Conservation (phyloP, 352 stramenopile genomes). For the Globisporangium emineosum region DNA sequence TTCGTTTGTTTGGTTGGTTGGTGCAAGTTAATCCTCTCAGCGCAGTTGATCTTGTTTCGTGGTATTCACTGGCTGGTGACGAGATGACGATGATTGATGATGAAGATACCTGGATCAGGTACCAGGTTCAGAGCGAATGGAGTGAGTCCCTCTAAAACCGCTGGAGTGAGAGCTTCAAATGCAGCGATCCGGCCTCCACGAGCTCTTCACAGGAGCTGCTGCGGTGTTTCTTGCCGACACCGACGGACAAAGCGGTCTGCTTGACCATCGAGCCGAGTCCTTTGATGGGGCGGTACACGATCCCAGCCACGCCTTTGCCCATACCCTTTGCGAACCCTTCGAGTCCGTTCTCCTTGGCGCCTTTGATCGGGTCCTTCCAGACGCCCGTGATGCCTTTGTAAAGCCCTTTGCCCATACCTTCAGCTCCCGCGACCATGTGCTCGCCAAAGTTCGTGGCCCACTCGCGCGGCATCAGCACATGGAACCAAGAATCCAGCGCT, state of each 20-base stretch:
- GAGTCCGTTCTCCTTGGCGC: slow-evolving; percentile 65
- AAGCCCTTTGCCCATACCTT: slow-evolving; percentile 64
- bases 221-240: slow-evolving; percentile 47
- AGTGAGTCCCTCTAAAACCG: slow-evolving; percentile 35
- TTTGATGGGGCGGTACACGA: slow-evolving; percentile 70
- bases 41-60: not conserved
- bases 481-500: slow-evolving; percentile 48
- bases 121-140: not conserved
- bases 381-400: slow-evolving; percentile 72
- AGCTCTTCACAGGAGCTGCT: slow-evolving; percentile 44
- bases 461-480: slow-evolving; percentile 56
- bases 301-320: slow-evolving; percentile 59
- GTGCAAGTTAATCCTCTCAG: not conserved
- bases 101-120: not conserved
- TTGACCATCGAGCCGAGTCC: slow-evolving; percentile 76
- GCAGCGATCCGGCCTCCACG: slow-evolving; percentile 50
- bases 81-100: not conserved
- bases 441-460: slow-evolving; percentile 79
- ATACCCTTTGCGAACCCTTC: slow-evolving; percentile 76
- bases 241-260: slow-evolving; percentile 65
- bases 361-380: slow-evolving; percentile 78
- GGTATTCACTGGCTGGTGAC: not conserved
- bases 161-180: slow-evolving; percentile 66
- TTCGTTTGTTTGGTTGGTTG: not conserved
- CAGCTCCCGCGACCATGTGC: slow-evolving; percentile 73